Base-by-base conservation (phyloP, 2,329 filamentous ascomycete species). In the Sarocladiaceae sp. region DNA sequence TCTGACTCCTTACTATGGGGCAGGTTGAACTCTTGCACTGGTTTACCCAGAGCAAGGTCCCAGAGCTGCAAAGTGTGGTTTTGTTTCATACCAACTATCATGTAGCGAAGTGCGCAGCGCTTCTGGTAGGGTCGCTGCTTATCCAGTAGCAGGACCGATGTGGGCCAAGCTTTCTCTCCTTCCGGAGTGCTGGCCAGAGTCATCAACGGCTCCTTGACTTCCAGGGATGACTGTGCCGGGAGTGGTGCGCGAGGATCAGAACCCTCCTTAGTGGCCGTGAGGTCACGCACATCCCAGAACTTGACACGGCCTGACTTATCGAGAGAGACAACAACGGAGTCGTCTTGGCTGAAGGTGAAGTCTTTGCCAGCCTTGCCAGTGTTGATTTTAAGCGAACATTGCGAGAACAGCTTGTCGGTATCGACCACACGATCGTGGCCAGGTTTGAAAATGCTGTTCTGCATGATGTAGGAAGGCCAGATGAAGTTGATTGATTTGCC, bases 311-410 rank as follows among this genome's bases (percentile, higher is more conserved):
- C 94, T 48, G 89, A 91, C 70, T 98, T 98, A 64, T 98, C 94
- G 43, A 98, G 79, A 40, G 91, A 96, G 37, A 94, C 90, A 54
- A 98, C 88, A 32, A 91, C 83, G 2, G 85, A 87, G 63, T 98
- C 93, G 62, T 98, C 93, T 62, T 95, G 90, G 64, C 91, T 96
- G 67, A 98, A 98, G 37, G 83, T 85, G 62, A 98, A 98, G 63
- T 98, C 93, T 65, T 98, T 98, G 51, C 90, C 93, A 52, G 93
- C 91, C 71, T 98, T 98, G 54, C 91, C 93, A 50, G 90, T 97
- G 54, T 91, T 88, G 65, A 98, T 95, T 66, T 90, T 94, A 52
- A 97, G 72, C 40, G 86, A 86, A 58, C 87, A 90, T 59, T 96
- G 85, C 58, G 83, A 83, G 52, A 93, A 79, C 51, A 95, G 88